Conservation (phyloP, 179 eudicot genomes). For the Nepenthes alata region DNA sequence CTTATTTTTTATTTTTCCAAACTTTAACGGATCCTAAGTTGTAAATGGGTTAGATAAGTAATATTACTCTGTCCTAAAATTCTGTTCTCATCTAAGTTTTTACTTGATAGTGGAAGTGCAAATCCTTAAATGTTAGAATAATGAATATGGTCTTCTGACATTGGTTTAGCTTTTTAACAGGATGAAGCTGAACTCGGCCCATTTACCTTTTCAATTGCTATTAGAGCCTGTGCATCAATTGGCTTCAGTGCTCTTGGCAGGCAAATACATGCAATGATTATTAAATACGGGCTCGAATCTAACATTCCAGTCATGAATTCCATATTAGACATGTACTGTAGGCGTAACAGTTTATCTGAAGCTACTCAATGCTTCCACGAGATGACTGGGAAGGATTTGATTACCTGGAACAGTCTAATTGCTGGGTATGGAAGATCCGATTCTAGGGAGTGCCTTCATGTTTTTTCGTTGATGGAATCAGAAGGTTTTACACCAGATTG, state of each 20-base stretch:
- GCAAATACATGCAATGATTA: constrained; percentile 45
- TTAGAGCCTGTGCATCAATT: constrained; percentile 51
- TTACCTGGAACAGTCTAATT: constrained; percentile 70
- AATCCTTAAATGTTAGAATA: not conserved
- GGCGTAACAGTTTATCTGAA: constrained; percentile 32
- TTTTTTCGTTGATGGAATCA: constrained; percentile 35
- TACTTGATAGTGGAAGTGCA: not conserved
- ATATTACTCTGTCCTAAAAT: not conserved
- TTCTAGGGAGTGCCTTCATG: constrained; percentile 31
- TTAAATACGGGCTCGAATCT: constrained; percentile 45
- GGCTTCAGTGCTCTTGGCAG: constrained; percentile 28
- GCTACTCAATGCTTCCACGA: constrained; percentile 45
- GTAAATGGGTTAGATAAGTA: too few species aligned
- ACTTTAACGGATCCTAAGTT: too few species aligned
- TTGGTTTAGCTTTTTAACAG: constrained; percentile 30
- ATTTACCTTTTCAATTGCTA: constrained; percentile 47
- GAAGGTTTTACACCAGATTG: constrained; percentile 36
- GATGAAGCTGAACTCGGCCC: constrained; percentile 46
- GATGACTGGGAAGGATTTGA: constrained; percentile 40
- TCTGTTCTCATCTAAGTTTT: not conserved
- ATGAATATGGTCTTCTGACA: constrained; percentile 11
- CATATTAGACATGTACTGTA: constrained; percentile 58
- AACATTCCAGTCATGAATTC: constrained; percentile 64
- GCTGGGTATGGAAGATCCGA: constrained; percentile 46
- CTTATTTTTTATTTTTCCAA: too few species aligned